phyloP scores from a whole-genome alignment of 306 rosid genomes.

The Prunus armeniaca region DNA sequence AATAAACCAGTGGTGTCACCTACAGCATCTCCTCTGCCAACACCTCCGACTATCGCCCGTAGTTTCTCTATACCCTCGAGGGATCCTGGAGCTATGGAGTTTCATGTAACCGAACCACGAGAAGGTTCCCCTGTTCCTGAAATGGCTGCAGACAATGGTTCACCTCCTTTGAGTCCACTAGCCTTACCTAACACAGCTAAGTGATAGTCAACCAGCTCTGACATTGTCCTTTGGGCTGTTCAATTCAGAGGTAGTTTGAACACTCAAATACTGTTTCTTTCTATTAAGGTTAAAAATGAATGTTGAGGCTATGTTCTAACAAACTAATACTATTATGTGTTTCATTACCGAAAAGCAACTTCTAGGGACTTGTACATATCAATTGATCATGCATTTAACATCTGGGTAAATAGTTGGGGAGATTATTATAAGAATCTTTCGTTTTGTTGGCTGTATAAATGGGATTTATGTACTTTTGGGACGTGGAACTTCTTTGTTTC shows the following conservation, averaged over 20 bases:
- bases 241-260: slow-evolving; percentile 55
- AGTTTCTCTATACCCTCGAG: slow-evolving; percentile 88
- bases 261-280: slow-evolving; percentile 4
- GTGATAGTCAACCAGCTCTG: slow-evolving; percentile 40
- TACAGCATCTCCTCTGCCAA: slow-evolving; percentile 79
- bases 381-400: not conserved
- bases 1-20: slow-evolving; percentile 40
- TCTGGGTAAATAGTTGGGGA: not conserved
- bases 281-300: not conserved
- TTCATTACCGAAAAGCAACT: not conserved
- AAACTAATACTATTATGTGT: not conserved
- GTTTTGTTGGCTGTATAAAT: not conserved
- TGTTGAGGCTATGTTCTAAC: not conserved
- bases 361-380: not conserved
- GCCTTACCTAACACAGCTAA: slow-evolving; percentile 45
- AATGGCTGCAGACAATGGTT: slow-evolving; percentile 36
- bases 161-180: slow-evolving; percentile 74
- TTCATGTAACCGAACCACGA: slow-evolving; percentile 40
- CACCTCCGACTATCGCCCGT: slow-evolving; percentile 69
- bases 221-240: slow-evolving; percentile 33
- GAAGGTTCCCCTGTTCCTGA: slow-evolving; percentile 46
- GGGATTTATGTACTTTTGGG: not conserved
- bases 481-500: slow-evolving; percentile 1
- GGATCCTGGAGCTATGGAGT: slow-evolving; percentile 47
- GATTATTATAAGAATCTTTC: not conserved